phyloP scores from a whole-genome alignment of 495 filamentous ascomycete genomes.

The Talaromyces liani region DNA sequence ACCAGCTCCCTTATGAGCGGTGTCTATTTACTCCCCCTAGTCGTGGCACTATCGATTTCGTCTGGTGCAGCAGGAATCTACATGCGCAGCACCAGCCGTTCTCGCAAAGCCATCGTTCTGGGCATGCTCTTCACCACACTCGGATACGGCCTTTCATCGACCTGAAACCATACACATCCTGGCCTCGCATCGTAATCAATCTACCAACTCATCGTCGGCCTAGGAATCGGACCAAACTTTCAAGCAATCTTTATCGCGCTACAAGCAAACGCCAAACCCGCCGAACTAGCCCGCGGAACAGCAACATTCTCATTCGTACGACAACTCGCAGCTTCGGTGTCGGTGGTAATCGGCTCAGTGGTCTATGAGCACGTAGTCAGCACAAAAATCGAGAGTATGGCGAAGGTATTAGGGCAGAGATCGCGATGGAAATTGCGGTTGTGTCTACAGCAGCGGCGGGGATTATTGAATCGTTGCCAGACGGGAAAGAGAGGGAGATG shows the following conservation, averaged over 20 bases:
- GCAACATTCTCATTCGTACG: slow-evolving; percentile 46
- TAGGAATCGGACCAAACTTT: slow-evolving; percentile 50
- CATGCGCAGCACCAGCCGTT: slow-evolving; percentile 62
- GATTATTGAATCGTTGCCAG: slow-evolving; percentile 43
- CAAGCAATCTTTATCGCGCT: slow-evolving; percentile 52
- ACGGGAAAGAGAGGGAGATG: slow-evolving; percentile 23
- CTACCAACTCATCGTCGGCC: slow-evolving; percentile 45
- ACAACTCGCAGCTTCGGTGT: slow-evolving; percentile 41
- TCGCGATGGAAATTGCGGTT: slow-evolving; percentile 22
- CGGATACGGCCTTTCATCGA: slow-evolving; percentile 47
- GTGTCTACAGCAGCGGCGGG: slow-evolving; percentile 51
- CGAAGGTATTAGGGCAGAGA: slow-evolving; percentile 24
- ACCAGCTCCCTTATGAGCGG: slow-evolving; percentile 66
- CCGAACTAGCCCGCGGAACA: slow-evolving; percentile 45
- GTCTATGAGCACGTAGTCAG: slow-evolving; percentile 50
- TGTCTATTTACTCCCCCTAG: slow-evolving; percentile 74
- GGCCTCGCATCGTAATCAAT: slow-evolving; percentile 44
- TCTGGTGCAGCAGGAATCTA: slow-evolving; percentile 57
- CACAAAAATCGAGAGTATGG: slow-evolving; percentile 30
- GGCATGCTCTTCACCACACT: slow-evolving; percentile 46
- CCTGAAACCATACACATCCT: slow-evolving; percentile 37
- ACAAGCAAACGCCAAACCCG: slow-evolving; percentile 41
- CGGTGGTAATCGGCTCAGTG: slow-evolving; percentile 48
- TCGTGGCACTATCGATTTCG: slow-evolving; percentile 57
- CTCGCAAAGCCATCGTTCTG: slow-evolving; percentile 39